phyloP scores from a whole-genome alignment of 257 asterid species.

The Datura wrightii region DNA sequence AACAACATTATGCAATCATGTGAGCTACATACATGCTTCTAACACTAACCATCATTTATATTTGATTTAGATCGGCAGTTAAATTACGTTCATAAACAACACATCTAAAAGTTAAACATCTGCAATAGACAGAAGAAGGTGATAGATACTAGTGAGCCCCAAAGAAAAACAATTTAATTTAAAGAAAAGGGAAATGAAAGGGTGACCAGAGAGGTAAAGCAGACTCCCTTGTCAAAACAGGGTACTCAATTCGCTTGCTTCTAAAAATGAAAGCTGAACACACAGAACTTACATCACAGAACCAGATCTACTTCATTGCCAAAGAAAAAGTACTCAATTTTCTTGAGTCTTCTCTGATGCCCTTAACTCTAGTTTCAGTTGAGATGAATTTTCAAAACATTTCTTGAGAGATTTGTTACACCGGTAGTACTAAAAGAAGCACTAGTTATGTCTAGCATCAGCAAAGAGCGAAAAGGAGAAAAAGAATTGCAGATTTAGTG shows the following conservation, averaged over 20 bases:
- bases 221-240: conserved; percentile 8
- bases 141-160: not conserved
- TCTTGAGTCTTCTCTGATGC: not conserved
- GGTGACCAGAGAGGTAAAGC: not conserved
- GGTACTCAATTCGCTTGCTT: conserved; percentile 15
- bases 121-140: not conserved
- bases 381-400: not conserved
- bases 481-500: not conserved
- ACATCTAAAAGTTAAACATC: not conserved
- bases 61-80: not conserved
- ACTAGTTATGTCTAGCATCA: conserved; percentile 22
- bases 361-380: not conserved
- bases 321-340: conserved; percentile 17
- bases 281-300: not conserved
- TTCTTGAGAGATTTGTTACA: not conserved
- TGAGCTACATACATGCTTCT: conserved; percentile 11
- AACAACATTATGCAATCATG: not conserved
- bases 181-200: not conserved
- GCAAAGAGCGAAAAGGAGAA: not conserved
- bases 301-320: not conserved
- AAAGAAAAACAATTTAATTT: not conserved
- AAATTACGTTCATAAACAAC: not conserved
- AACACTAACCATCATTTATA: conserved; percentile 15
- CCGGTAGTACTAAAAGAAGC: conserved; percentile 6
- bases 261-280: not conserved